Evolutionary conservation across 345 rosid species (phyloP), one percentile per base, ranked within the genome.

Genomic region (Noccaea caerulescens): DNA sequence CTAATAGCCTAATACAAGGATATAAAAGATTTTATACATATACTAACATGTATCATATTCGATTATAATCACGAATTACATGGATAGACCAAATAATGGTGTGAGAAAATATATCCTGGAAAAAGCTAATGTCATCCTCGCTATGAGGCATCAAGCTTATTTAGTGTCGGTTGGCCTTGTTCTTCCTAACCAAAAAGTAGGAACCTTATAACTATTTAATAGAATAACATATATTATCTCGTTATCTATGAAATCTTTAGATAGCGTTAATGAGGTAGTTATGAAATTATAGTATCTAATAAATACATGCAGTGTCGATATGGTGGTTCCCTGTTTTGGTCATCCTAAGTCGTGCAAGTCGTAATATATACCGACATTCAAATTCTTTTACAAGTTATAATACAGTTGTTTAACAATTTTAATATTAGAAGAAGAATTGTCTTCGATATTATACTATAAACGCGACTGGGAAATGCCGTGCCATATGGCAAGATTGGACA

Each of bases 311-410:
- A 3, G 14, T 14, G 30, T 27, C 25, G 51, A 53, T 54, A 23
- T 10, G 30, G 71, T 41, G 14, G 61, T 68, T 33, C 63, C 63
- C 72, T 68, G 4, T 32, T 32, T 43, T 10, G 34, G 53, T 33
- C 14, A 10, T 41, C 3, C 3, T 13, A 37, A 14, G 42, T 53
- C 71, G 32, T 56, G 65, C 37, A 33, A 18, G 25, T 18, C 30
- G 57, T 69, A 36, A 18, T 55, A 53, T 39, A 56, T 18, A 56
- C 45, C 44, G 45, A 43, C 55, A 36, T 23, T 42, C 11, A 10
- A 42, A 60, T 59, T 43, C 6, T 18, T 1, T 12, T 23, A 45
- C 20, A 46, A 18, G 32, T 18, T 18, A 44, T 34, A 57, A 25
- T 25, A 25, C 27, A 25, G 27, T 25, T 25, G 27, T 25, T 25